Evolutionary conservation across 75 land plant genomes (phyloP).

Genomic region (Selaginella tamariscina): DNA sequence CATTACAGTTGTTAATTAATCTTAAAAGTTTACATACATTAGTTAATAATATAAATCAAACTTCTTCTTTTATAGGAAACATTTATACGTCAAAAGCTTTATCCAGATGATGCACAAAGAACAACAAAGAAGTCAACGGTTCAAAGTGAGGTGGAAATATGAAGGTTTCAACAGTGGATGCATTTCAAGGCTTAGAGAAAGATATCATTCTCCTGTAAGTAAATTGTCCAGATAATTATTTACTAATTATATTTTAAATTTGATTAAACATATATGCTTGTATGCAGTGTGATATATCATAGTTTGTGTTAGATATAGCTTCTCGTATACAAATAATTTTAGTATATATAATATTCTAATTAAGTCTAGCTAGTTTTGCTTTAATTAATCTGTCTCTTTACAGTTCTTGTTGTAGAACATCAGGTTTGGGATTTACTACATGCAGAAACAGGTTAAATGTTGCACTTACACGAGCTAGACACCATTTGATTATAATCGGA

Average conservation of each 20-base stretch:
- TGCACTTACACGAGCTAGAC: constrained; percentile 30
- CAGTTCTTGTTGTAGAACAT: constrained; percentile 32
- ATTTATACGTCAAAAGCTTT: not conserved
- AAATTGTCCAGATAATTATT: no score
- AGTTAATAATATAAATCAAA: no score
- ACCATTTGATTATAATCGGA: constrained; percentile 25
- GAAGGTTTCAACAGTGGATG: constrained; percentile 28
- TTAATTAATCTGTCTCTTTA: not conserved
- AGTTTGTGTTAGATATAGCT: not conserved
- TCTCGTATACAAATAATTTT: not conserved
- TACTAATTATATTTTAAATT: no score
- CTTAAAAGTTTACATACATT: not conserved
- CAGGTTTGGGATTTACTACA: constrained; percentile 22
- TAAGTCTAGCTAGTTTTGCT: not conserved
- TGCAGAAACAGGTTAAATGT: constrained; percentile 24
- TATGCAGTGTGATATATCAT: no score
- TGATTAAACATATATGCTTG: no score
- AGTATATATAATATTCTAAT: not conserved
- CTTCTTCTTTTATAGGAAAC: not conserved
- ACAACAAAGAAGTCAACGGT: not conserved
- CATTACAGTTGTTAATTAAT: not conserved
- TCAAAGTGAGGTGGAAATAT: constrained; percentile 11
- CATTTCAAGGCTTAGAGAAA: constrained; percentile 33
- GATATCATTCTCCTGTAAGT: constrained; percentile 25
- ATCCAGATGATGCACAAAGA: not conserved